These are phyloP conservation scores for Ceriops zippeliana DNA, from an alignment of 345 rosid species.

Conservation along the genomic window DNA sequence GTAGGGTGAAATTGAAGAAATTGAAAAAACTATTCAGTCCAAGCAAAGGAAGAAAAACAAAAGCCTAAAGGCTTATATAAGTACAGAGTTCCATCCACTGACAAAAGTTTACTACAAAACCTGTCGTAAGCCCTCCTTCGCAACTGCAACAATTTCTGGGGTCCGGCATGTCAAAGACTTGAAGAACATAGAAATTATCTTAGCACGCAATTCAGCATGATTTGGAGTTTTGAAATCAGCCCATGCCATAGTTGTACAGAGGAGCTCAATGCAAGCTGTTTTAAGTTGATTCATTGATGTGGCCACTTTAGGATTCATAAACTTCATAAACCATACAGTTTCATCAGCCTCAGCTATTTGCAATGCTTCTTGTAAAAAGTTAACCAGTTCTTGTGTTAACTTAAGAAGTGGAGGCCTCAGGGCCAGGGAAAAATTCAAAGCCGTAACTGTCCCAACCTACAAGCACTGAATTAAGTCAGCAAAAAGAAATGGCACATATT, in stretches of 20 bases:
- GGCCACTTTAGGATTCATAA: constrained; percentile 82
- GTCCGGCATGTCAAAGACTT: constrained; percentile 92
- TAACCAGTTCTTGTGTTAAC: constrained; percentile 91
- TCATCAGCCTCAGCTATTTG: constrained; percentile 99
- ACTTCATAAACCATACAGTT: constrained; percentile 77
- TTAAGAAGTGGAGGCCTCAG: constrained; percentile 96
- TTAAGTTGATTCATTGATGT: constrained; percentile 80
- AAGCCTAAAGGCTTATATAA: background rate
- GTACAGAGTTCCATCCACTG: background rate
- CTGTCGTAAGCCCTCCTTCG: constrained; percentile 98
- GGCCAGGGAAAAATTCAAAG: constrained; percentile 92
- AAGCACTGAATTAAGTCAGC: constrained; percentile 28
- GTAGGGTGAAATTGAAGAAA: no score
- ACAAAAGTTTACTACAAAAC: constrained; percentile 39
- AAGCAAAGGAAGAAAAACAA: background rate
- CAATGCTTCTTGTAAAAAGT: constrained; percentile 96
- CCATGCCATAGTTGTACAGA: constrained; percentile 99
- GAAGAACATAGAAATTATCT: constrained; percentile 97
- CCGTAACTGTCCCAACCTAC: constrained; percentile 95
- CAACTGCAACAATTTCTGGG: constrained; percentile 96
- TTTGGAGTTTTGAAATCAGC: constrained; percentile 77
- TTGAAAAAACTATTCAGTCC: no score
- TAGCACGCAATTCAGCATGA: constrained; percentile 83
- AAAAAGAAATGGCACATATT: constrained; percentile 8
- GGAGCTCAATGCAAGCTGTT: constrained; percentile 94